These are phyloP conservation scores for Capsicum baccatum DNA, from an alignment of 257 asterid species.

Conservation along the genomic window DNA sequence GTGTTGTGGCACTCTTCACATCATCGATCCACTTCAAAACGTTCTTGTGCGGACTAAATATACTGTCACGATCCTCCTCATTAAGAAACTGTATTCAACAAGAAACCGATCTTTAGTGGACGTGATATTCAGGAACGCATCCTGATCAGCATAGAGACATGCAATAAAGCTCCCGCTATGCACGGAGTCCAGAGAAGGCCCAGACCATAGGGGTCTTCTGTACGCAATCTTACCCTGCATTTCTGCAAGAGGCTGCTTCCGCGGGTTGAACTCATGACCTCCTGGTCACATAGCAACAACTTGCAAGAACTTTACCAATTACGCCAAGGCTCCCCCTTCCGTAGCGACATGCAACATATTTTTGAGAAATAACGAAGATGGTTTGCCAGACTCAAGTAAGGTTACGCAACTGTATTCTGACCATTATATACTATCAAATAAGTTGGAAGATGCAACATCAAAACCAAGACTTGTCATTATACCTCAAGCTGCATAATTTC, in stretches of 20 bases:
- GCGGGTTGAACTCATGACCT: no score
- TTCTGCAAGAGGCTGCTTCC: no score
- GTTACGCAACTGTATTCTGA: background rate
- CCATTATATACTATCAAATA: background rate
- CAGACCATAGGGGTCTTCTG: no score
- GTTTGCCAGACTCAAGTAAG: no score
- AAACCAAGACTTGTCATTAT: slow-evolving; percentile 10
- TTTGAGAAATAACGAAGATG: no score
- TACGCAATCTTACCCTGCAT: no score
- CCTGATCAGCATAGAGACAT: background rate
- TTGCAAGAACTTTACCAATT: no score
- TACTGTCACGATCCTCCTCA: slow-evolving; percentile 52
- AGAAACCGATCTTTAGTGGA: background rate
- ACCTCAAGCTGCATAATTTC: slow-evolving; percentile 96
- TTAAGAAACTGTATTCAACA: slow-evolving; percentile 48
- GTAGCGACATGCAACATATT: no score
- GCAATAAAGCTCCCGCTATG: no score
- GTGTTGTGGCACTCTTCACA: slow-evolving; percentile 65
- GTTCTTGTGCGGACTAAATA: slow-evolving; percentile 65
- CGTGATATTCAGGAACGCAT: background rate
- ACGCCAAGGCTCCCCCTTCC: no score
- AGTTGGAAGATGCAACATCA: background rate
- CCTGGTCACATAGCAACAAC: no score
- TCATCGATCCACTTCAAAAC: slow-evolving; percentile 76
- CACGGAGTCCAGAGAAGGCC: no score